Conservation (phyloP, 306 rosid genomes). For the Notholithocarpus densiflorus region DNA sequence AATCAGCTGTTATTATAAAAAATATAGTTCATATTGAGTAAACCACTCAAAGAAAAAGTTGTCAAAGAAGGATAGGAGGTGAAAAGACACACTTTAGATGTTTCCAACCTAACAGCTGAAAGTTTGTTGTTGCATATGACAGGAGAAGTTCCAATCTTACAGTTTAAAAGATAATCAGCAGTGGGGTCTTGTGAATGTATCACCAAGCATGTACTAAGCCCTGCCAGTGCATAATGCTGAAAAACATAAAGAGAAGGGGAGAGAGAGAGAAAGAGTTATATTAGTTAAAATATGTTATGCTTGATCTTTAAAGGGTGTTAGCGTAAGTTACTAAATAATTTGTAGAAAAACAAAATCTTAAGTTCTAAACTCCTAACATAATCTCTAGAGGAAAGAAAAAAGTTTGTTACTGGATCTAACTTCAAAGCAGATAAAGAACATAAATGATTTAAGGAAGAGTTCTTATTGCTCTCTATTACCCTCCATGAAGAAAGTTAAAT, state of each 20-base stretch:
- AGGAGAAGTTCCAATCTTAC: constrained; percentile 82
- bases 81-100: constrained; percentile 65
- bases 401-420: neutral
- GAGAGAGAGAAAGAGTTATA: neutral
- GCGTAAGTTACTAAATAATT: neutral
- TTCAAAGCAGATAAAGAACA: neutral
- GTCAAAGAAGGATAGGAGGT: constrained; percentile 17
- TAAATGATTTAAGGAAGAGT: neutral
- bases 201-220: constrained; percentile 80
- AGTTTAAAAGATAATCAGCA: constrained; percentile 70
- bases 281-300: neutral
- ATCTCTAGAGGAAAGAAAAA: neutral
- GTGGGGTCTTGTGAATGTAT: constrained; percentile 84
- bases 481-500: neutral
- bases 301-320: neutral
- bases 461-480: neutral
- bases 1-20: constrained; percentile 59
- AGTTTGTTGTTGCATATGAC: constrained; percentile 61
- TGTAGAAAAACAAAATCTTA: neutral
- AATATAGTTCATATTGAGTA: constrained; percentile 17
- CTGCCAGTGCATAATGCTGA: constrained; percentile 89
- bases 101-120: constrained; percentile 90
- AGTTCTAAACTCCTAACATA: neutral
- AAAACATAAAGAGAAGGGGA: neutral
- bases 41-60: constrained; percentile 2